Conservation (phyloP, 225 moss, liverwort and hornwort genomes). For the Straminergon stramineum region DNA sequence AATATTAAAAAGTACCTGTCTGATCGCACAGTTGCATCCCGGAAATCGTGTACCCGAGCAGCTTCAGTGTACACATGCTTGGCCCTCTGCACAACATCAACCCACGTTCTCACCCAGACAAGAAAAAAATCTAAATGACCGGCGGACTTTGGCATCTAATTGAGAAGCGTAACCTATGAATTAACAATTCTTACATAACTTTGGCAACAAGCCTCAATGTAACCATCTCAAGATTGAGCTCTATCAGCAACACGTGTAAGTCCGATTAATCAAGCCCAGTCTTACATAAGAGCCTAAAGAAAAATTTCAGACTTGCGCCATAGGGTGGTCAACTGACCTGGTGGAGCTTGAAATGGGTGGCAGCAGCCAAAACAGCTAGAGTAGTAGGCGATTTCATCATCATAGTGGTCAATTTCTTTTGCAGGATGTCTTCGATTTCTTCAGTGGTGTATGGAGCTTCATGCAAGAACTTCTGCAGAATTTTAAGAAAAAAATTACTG, state of each 20-base stretch:
- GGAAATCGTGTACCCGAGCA: conserved; percentile 62
- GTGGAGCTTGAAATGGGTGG: conserved; percentile 60
- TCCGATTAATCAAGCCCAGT: background rate
- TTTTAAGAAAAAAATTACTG: background rate
- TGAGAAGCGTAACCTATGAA: background rate
- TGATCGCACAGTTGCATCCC: conserved; percentile 27
- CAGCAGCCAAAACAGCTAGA: conserved; percentile 73
- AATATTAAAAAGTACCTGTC: background rate
- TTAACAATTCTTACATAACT: background rate
- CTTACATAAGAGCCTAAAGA: background rate
- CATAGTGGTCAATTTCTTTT: conserved; percentile 29
- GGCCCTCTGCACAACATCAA: conserved; percentile 57
- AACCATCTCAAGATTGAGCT: background rate
- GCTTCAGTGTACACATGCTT: conserved; percentile 86
- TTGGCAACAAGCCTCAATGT: background rate
- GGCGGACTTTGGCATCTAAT: background rate
- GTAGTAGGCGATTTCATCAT: conserved; percentile 59
- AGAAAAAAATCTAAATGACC: background rate
- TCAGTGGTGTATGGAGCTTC: conserved; percentile 54
- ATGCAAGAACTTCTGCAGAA: conserved; percentile 53
- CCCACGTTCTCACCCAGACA: background rate
- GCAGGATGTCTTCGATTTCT: conserved; percentile 63
- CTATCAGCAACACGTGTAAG: background rate
- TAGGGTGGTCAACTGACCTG: conserved; percentile 32
- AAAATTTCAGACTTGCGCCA: background rate